Evolutionary conservation across 768 basidiomycete species (phyloP).

Genomic region (Lentinula guzmanii): DNA sequence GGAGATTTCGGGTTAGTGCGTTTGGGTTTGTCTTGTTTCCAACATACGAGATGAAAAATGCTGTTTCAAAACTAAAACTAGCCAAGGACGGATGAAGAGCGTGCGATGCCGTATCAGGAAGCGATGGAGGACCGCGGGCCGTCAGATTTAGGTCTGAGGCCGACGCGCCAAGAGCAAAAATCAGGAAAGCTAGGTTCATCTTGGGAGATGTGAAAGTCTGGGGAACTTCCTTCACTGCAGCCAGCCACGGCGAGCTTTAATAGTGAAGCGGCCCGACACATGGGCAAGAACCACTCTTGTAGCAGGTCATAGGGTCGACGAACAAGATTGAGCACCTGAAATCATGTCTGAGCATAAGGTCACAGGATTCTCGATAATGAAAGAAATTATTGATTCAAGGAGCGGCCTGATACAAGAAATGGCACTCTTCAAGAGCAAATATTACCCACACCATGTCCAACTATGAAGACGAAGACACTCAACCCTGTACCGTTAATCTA

Average conservation of each 20-base stretch:
- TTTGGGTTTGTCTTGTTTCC: conserved; percentile 41
- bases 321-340: too few relatives aligned
- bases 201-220: background rate
- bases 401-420: too few relatives aligned
- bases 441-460: background rate
- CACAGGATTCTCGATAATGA: background rate
- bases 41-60: conserved; percentile 44
- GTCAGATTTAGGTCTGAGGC: conserved; percentile 16
- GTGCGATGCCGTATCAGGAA: conserved; percentile 39
- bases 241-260: background rate
- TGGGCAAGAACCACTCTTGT: background rate
- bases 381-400: background rate
- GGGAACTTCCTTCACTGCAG: too few relatives aligned
- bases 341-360: background rate
- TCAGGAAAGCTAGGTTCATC: background rate
- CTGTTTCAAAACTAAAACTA: conserved; percentile 52
- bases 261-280: background rate
- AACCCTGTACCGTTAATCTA: background rate
- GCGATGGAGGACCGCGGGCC: conserved; percentile 32
- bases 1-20: conserved; percentile 32
- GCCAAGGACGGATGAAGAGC: conserved; percentile 37
- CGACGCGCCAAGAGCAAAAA: background rate
- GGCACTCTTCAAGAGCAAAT: too few relatives aligned
- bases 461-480: too few relatives aligned
- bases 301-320: background rate